phyloP scores from a whole-genome alignment of 148 eudicot species.

The Pouteria glomerata region DNA sequence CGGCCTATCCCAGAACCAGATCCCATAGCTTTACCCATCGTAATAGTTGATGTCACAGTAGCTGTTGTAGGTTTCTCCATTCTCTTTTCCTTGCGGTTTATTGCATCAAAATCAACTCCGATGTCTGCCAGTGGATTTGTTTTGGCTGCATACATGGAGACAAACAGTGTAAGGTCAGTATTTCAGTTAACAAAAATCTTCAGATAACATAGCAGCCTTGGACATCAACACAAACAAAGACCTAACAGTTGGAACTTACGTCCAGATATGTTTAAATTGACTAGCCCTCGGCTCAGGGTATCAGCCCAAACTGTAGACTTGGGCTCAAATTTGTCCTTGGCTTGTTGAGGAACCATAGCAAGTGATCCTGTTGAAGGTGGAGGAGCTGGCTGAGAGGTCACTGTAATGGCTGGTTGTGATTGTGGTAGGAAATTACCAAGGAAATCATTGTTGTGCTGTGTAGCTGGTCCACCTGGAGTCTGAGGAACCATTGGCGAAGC shows the following conservation, averaged over 20 bases:
- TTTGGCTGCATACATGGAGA: constrained; percentile 65
- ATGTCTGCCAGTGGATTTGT: constrained; percentile 77
- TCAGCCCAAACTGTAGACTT: constrained; percentile 97
- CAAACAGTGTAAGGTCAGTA: not conserved
- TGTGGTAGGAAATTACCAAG: constrained; percentile 35
- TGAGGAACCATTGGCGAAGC: constrained; percentile 31
- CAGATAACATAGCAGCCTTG: not conserved
- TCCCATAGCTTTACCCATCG: constrained; percentile 99
- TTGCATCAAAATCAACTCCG: constrained; percentile 89
- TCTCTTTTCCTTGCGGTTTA: constrained; percentile 91
- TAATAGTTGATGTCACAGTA: constrained; percentile 49
- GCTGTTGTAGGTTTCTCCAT: constrained; percentile 75
- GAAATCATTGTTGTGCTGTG: constrained; percentile 26
- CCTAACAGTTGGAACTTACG: constrained; percentile 38
- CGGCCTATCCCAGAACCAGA: constrained; percentile 94
- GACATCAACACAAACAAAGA: not conserved
- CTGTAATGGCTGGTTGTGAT: constrained; percentile 15
- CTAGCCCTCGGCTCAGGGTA: constrained; percentile 87
- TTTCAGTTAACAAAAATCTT: not conserved
- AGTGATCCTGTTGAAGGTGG: constrained; percentile 43
- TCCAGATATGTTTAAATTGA: constrained; percentile 89
- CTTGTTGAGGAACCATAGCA: constrained; percentile 55
- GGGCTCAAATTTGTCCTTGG: constrained; percentile 71
- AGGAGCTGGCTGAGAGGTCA: constrained; percentile 30
- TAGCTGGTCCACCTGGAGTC: constrained; percentile 17